phyloP scores from a whole-genome alignment of 139 green algal genomes.

The Coccomyxa sp. region DNA sequence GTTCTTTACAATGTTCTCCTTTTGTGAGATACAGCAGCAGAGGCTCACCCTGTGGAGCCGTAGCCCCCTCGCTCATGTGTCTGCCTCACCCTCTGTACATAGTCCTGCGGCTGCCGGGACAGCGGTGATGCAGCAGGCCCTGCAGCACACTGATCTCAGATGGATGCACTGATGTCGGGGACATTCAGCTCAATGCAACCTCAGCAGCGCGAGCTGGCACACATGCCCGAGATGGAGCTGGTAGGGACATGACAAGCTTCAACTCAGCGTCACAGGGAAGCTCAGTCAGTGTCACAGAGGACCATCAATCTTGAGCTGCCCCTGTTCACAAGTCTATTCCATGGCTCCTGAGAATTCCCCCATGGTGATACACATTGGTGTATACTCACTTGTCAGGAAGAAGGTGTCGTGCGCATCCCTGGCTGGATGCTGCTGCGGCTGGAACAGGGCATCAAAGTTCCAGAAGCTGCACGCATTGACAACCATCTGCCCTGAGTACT shows the following conservation, averaged over 20 bases:
- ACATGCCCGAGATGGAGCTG: no score
- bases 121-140: constrained; percentile 59
- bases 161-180: neutral
- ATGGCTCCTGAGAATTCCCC: neutral
- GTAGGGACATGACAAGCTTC: no score
- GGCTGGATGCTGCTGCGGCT: constrained; percentile 97
- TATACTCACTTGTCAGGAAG: constrained; percentile 77
- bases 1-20: no score
- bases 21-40: no score
- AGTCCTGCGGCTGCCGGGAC: constrained; percentile 67
- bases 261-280: no score
- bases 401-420: constrained; percentile 99
- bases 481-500: neutral
- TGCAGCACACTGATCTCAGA: constrained; percentile 15
- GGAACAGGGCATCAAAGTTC: constrained; percentile 99
- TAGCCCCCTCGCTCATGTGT: constrained; percentile 85
- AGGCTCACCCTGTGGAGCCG: constrained; percentile 60
- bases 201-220: no score
- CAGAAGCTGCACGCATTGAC: constrained; percentile 87
- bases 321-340: no score
- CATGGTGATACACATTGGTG: neutral
- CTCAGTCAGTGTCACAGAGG: no score
- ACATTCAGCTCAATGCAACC: no score
- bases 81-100: constrained; percentile 79
- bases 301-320: no score